Conservation (phyloP, 352 stramenopile genomes). For the Pythium phragmiticola region DNA sequence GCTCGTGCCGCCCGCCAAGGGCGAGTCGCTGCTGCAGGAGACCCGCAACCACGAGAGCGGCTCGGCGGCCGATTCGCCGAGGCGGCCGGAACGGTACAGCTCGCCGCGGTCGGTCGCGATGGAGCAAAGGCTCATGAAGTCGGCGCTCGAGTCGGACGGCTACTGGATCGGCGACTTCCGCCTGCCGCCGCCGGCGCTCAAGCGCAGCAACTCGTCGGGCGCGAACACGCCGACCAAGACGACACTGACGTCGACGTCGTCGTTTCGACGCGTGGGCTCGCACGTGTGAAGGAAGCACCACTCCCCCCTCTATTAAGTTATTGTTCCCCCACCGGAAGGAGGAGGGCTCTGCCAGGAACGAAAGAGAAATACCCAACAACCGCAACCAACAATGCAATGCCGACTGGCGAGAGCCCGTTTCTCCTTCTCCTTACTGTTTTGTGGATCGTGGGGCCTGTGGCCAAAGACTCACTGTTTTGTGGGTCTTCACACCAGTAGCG, state of each 20-base stretch:
- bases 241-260: neutral
- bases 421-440: too few relatives aligned
- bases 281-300: neutral
- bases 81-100: conserved; percentile 29
- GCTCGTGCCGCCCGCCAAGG: conserved; percentile 9
- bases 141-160: conserved; percentile 59
- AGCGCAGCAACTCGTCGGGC: conserved; percentile 30
- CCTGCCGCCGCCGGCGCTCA: conserved; percentile 36
- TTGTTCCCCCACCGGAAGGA: too few relatives aligned
- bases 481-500: too few relatives aligned
- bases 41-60: conserved; percentile 4
- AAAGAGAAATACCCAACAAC: too few relatives aligned
- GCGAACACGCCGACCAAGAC: conserved; percentile 15
- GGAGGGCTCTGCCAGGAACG: too few relatives aligned
- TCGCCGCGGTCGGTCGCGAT: conserved; percentile 30
- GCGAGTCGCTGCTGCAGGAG: conserved; percentile 13
- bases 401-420: too few relatives aligned
- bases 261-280: conserved; percentile 3
- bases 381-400: too few relatives aligned
- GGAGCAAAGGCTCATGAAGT: conserved; percentile 50
- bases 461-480: too few relatives aligned
- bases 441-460: too few relatives aligned
- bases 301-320: too few relatives aligned
- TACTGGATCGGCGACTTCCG: conserved; percentile 81
- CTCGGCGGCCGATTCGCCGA: conserved; percentile 22